These are phyloP conservation scores for Petunia axillaris DNA, from an alignment of 257 asterid species.

Conservation along the genomic window DNA sequence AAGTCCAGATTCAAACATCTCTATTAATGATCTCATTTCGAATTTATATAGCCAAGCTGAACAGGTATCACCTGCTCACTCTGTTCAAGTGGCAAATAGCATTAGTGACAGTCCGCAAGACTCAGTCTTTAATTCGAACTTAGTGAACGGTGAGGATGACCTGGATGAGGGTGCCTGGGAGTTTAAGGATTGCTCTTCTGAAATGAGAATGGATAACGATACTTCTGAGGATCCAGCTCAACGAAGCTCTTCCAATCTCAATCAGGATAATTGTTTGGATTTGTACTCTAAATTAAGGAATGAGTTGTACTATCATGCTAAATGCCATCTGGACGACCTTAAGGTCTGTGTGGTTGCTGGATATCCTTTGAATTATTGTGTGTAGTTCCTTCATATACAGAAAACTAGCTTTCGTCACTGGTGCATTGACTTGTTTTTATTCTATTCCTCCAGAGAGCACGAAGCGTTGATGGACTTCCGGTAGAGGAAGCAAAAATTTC, in stretches of 20 bases:
- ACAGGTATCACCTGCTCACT: constrained; percentile 41
- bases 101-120: constrained; percentile 39
- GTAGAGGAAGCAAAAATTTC: constrained; percentile 41
- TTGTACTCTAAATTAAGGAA: constrained; percentile 62
- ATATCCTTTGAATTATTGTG: background rate
- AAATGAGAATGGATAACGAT: constrained; percentile 34
- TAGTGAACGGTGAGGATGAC: constrained; percentile 44
- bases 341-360: constrained; percentile 48
- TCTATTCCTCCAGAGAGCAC: constrained; percentile 13
- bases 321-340: constrained; percentile 48
- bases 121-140: constrained; percentile 37
- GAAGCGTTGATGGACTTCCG: constrained; percentile 25
- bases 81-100: constrained; percentile 36
- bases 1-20: constrained; percentile 39
- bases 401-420: constrained; percentile 20
- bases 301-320: constrained; percentile 47
- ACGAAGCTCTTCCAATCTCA: constrained; percentile 47
- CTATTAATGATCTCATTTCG: constrained; percentile 65
- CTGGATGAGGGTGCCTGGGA: constrained; percentile 57
- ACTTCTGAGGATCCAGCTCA: constrained; percentile 37
- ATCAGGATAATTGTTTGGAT: constrained; percentile 53
- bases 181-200: constrained; percentile 57
- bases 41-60: constrained; percentile 65
- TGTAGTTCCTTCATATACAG: background rate
- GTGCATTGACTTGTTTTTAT: constrained; percentile 25